Evolutionary conservation across 2,329 filamentous ascomycete genomes (phyloP).

Genomic region (Septoria petroselini): DNA sequence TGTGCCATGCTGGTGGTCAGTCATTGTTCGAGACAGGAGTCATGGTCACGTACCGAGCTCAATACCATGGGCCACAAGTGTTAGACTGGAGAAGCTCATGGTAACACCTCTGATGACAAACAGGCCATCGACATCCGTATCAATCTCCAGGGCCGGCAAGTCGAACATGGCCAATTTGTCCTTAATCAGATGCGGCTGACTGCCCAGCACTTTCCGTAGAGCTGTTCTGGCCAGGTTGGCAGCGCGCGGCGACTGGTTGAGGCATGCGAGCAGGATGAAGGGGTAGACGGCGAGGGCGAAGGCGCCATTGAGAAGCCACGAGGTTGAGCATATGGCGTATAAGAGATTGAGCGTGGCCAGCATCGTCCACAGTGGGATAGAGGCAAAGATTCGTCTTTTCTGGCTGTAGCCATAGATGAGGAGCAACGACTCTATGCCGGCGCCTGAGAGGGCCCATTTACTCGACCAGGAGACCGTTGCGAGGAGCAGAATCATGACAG

Average conservation of each 20-base stretch:
- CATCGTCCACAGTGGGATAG: conserved; percentile 48
- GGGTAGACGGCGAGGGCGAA: conserved; percentile 47
- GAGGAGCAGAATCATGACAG: conserved; percentile 19
- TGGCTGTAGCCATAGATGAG: conserved; percentile 28
- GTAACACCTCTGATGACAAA: conserved; percentile 54
- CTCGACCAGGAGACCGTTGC: conserved; percentile 26
- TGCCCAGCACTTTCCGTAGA: conserved; percentile 40
- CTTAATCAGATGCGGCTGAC: conserved; percentile 50
- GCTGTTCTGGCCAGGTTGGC: conserved; percentile 40
- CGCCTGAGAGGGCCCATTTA: conserved; percentile 32
- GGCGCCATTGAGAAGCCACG: conserved; percentile 51
- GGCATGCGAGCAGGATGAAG: conserved; percentile 42
- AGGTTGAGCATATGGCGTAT: conserved; percentile 50
- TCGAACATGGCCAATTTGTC: conserved; percentile 52
- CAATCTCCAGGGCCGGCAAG: conserved; percentile 54
- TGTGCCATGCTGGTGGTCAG: conserved; percentile 1
- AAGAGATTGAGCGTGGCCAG: conserved; percentile 47
- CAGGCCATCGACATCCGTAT: conserved; percentile 53
- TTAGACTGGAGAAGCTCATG: conserved; percentile 51
- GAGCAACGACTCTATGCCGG: conserved; percentile 30
- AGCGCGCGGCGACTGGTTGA: conserved; percentile 48
- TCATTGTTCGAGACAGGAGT: not conserved
- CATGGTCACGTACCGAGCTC: conserved; percentile 45
- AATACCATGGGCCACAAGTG: conserved; percentile 51
- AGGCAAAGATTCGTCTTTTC: conserved; percentile 43